Percentiles rank a stretch among this genome's conserved stretches.
phyloP scores from a whole-genome alignment of 257 asterid species.

The Osmanthus fragrans region DNA sequence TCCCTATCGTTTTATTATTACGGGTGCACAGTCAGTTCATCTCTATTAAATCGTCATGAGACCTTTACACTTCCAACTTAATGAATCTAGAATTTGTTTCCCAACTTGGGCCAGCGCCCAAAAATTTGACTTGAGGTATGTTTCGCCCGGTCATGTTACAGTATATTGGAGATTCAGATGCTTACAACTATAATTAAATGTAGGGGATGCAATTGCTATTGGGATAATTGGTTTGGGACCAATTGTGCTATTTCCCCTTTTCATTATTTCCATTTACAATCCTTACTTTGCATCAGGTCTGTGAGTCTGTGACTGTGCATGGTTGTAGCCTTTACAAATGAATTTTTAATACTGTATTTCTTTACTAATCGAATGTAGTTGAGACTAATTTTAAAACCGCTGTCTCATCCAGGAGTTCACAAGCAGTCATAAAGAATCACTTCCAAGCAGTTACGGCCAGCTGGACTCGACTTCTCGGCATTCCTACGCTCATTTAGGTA shows the following conservation, averaged over 20 bases:
- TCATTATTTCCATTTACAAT: not conserved
- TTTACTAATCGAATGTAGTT: not conserved
- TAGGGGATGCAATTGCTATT: not conserved
- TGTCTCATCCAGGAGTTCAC: constrained; percentile 56
- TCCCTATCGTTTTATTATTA: not conserved
- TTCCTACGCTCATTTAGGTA: constrained; percentile 53
- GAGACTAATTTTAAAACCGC: not conserved
- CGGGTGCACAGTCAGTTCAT: not conserved
- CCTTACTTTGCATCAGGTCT: too few species aligned
- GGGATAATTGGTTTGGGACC: not conserved
- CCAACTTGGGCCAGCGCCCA: not conserved
- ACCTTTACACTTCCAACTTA: not conserved
- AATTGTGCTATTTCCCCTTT: not conserved
- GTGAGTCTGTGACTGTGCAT: not conserved
- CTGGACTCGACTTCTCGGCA: constrained; percentile 53
- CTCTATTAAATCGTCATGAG: not conserved
- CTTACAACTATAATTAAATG: too few species aligned
- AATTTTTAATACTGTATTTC: not conserved
- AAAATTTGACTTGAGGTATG: too few species aligned
- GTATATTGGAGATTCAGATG: not conserved
- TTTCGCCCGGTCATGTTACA: not conserved
- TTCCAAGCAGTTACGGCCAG: constrained; percentile 38
- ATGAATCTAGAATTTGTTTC: not conserved
- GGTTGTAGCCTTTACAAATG: not conserved
- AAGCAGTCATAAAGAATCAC: constrained; percentile 55